Percentiles rank a stretch among this genome's conserved stretches.
phyloP scores from a whole-genome alignment of 257 asterid genomes.

The Cynanchum wilfordii region DNA sequence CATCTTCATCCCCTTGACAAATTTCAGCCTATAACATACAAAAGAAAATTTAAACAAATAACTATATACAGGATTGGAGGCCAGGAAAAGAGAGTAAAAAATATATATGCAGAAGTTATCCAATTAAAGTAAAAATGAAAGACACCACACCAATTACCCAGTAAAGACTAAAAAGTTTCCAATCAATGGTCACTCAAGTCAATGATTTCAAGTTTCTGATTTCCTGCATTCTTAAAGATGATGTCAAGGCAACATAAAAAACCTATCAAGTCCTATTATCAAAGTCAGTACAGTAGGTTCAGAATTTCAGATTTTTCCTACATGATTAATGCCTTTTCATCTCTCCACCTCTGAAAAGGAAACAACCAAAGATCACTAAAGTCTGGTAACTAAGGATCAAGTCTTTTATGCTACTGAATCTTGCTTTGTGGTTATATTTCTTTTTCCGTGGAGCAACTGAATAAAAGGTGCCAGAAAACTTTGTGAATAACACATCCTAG shows the following conservation, averaged over 20 bases:
- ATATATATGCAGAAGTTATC: conserved; percentile 6
- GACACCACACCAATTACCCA: neutral
- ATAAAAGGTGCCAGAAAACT: neutral
- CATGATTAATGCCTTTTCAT: neutral
- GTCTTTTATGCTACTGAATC: neutral
- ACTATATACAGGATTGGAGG: neutral
- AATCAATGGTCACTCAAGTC: neutral
- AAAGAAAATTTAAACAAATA: neutral
- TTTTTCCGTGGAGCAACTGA: neutral
- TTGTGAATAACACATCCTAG: neutral
- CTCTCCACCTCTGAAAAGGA: neutral
- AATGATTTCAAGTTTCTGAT: neutral
- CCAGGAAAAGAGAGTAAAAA: too few relatives aligned
- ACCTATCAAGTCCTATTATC: neutral
- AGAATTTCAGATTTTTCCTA: neutral
- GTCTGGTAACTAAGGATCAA: neutral
- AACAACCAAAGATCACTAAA: neutral
- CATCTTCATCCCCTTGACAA: conserved; percentile 28
- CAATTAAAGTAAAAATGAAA: neutral
- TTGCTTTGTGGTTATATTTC: neutral
- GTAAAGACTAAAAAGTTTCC: neutral
- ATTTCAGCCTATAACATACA: conserved; percentile 38
- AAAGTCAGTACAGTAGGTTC: neutral
- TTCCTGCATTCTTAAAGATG: neutral
- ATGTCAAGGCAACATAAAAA: neutral